Conservation (phyloP, 2,329 filamentous ascomycete species). For the Talaromyces verruculosus region DNA sequence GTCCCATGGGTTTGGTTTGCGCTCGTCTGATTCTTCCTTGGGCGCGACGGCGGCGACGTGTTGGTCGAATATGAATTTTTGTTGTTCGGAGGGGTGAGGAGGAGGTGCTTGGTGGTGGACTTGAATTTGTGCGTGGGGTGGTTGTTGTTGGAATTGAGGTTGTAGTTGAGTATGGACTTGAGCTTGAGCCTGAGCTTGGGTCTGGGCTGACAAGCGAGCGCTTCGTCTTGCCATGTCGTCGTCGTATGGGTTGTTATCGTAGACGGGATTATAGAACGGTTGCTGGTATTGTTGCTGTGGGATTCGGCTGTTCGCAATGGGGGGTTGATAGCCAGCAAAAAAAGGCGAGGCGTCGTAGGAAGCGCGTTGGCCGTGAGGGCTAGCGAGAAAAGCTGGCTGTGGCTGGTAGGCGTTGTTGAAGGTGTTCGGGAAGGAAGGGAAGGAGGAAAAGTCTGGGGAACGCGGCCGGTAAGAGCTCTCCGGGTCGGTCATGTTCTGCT, state of each 20-base stretch:
- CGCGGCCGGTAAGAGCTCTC: slow-evolving; percentile 49
- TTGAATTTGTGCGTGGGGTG: slow-evolving; percentile 21
- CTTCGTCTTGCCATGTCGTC: slow-evolving; percentile 47
- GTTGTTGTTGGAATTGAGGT: slow-evolving; percentile 21
- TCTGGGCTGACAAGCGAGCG: slow-evolving; percentile 32
- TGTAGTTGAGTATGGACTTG: slow-evolving; percentile 26
- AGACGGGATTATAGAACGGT: slow-evolving; percentile 21
- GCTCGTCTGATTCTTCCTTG: not conserved
- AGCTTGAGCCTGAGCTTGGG: slow-evolving; percentile 30
- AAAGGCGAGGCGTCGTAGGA: slow-evolving; percentile 51
- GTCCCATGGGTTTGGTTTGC: slow-evolving; percentile 41
- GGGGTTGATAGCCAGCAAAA: slow-evolving; percentile 41
- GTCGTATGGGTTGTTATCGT: slow-evolving; percentile 17
- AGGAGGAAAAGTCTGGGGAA: slow-evolving; percentile 54
- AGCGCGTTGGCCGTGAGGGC: slow-evolving; percentile 39
- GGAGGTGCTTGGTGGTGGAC: not conserved
- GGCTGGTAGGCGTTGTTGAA: slow-evolving; percentile 34
- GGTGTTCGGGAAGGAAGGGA: slow-evolving; percentile 44
- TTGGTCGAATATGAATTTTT: slow-evolving; percentile 21
- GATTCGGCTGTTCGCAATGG: slow-evolving; percentile 28
- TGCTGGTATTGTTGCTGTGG: slow-evolving; percentile 41
- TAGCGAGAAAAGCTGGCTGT: slow-evolving; percentile 32
- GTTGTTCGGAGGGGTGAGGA: slow-evolving; percentile 7
- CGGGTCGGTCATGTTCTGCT: slow-evolving; percentile 43
- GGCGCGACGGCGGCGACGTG: slow-evolving; percentile 24